Evolutionary conservation across 2,329 filamentous ascomycete species (phyloP).

Genomic region (Apiospora marii): DNA sequence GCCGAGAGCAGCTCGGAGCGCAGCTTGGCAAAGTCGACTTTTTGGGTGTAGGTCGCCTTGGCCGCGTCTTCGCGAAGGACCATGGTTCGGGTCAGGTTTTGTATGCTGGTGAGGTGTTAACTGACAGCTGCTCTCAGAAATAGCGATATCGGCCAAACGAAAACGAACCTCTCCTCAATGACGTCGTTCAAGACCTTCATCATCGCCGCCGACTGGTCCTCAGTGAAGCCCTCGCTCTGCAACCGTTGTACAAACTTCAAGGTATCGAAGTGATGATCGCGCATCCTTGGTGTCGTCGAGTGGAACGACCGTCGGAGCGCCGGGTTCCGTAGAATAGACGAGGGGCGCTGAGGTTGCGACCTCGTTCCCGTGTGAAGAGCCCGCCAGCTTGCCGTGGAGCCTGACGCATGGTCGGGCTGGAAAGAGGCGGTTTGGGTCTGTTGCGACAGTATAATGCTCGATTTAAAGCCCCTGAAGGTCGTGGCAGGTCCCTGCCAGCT

Average conservation of each 20-base stretch:
- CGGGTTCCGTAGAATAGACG: constrained; percentile 40
- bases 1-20: constrained; percentile 71
- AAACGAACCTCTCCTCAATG: constrained; percentile 83
- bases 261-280: constrained; percentile 97
- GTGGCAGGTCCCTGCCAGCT: constrained; percentile 56
- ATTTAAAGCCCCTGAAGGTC: constrained; percentile 33
- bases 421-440: background rate
- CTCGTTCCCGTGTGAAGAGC: background rate
- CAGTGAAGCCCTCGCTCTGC: constrained; percentile 90
- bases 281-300: constrained; percentile 64
- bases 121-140: background rate
- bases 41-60: constrained; percentile 74
- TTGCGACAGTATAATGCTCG: constrained; percentile 1
- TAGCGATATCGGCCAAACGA: constrained; percentile 26
- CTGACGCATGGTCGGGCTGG: background rate
- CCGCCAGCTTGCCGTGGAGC: background rate
- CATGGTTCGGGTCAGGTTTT: constrained; percentile 97
- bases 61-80: constrained; percentile 93
- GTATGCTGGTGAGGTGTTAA: constrained; percentile 67
- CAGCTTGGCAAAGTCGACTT: constrained; percentile 35
- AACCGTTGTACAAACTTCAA: constrained; percentile 95
- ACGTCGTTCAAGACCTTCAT: constrained; percentile 98
- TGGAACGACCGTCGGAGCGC: constrained; percentile 66
- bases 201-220: constrained; percentile 96
- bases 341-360: constrained; percentile 22